Evolutionary conservation across 108 stramenopile species (phyloP).

Genomic region (Pseudonitzschia pungens): DNA sequence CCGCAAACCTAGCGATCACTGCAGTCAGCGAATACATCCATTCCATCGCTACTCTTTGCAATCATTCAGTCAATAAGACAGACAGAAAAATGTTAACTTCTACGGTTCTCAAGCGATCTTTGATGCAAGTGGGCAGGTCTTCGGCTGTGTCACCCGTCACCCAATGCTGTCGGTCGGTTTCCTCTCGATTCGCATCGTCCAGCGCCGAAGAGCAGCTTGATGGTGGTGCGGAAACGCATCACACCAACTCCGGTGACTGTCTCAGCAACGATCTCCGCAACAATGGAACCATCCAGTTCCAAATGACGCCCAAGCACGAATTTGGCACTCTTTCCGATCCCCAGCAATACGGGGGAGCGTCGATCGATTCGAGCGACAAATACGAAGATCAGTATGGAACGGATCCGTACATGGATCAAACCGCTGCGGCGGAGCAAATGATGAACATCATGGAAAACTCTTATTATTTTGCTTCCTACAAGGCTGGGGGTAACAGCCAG

Average conservation of each 20-base stretch:
- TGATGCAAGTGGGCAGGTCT: neutral
- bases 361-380: neutral
- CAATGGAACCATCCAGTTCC: neutral
- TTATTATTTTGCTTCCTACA: conserved; percentile 13
- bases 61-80: neutral
- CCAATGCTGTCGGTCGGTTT: neutral
- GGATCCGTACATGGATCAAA: neutral
- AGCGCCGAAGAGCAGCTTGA: neutral
- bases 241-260: neutral
- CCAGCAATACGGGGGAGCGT: neutral
- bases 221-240: neutral
- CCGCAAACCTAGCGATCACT: too few species aligned
- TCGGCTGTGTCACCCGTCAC: neutral
- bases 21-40: too few species aligned
- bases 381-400: neutral
- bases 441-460: conserved; percentile 4
- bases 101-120: neutral
- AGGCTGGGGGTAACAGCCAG: conserved; percentile 4
- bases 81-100: neutral
- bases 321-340: neutral
- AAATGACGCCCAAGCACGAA: neutral
- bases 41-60: too few species aligned
- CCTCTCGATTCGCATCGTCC: neutral
- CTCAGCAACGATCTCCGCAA: neutral
- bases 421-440: conserved; percentile 14